These are phyloP conservation scores for Hebeloma cylindrosporum DNA, from an alignment of 768 basidiomycete species.

Conservation along the genomic window DNA sequence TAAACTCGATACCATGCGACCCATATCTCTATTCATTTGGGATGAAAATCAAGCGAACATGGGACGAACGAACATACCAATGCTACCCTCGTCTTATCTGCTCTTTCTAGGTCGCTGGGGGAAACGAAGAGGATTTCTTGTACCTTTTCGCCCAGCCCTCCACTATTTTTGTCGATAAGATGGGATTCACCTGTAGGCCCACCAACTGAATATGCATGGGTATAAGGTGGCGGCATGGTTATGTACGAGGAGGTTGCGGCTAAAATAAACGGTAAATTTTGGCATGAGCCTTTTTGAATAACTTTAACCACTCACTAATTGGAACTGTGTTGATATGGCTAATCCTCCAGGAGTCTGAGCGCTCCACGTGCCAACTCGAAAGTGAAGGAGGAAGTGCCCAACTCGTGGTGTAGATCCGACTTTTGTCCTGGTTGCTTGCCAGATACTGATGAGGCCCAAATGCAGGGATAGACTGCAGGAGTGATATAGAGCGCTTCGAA, in stretches of 20 bases:
- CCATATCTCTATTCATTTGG: slow-evolving; percentile 41
- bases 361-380: slow-evolving; percentile 44
- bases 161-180: slow-evolving; percentile 31
- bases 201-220: slow-evolving; percentile 48
- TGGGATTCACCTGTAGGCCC: slow-evolving; percentile 55
- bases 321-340: slow-evolving; percentile 42
- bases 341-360: slow-evolving; percentile 29
- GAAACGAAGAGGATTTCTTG: slow-evolving; percentile 51
- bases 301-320: slow-evolving; percentile 37
- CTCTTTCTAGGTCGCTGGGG: slow-evolving; percentile 37
- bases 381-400: slow-evolving; percentile 50
- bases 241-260: slow-evolving; percentile 59
- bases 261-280: no score
- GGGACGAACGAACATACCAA: slow-evolving; percentile 34
- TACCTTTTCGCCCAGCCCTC: slow-evolving; percentile 40
- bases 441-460: slow-evolving; percentile 56
- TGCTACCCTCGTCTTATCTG: slow-evolving; percentile 52
- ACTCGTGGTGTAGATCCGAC: slow-evolving; percentile 46
- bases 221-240: slow-evolving; percentile 46
- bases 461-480: slow-evolving; percentile 41
- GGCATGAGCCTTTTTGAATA: neutral
- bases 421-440: slow-evolving; percentile 33
- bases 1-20: slow-evolving; percentile 52
- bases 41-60: neutral
- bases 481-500: slow-evolving; percentile 34